Base-by-base conservation (phyloP, 208 protist genomes). In the Giardia duodenalis region DNA sequence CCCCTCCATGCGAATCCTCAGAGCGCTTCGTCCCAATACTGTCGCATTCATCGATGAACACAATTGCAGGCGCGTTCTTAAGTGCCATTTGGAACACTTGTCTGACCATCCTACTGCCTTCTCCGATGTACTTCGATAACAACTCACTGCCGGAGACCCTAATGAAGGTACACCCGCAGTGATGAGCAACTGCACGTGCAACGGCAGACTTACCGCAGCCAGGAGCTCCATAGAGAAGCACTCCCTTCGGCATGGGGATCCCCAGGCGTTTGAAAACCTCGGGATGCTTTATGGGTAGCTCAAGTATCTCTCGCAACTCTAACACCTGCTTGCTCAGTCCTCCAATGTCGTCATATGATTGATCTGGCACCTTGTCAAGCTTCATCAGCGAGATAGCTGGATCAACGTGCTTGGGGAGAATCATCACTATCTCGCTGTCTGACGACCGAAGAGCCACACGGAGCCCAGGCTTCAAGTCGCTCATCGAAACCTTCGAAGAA, bases 41-140 rank as follows among this genome's bases (percentile, higher is more conserved):
- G 95, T 99, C 99, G 94, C 99, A 99, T 94, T 99, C 99, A 94
- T 99, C 98, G 98, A 99, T 99, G 95, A 99, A 99, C 93, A 99
- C 99, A 93, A 99, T 99, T 0, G 98, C 99, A 3, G 98, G 98
- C 88, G 97, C 97, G 94, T 99, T 97, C 95, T 99, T 97, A 67
- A 95, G 95, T 0, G 98, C 98, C 98, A 99, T 99, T 48, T 99
- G 97, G 95, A 99, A 99, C 2, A 99, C 96, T 95, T 99, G 98
- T 47, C 92, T 39, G 86, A 99, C 98, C 97, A 99, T 99, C 67
- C 98, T 95, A 42, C 97, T 97, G 86, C 98, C 98, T 95, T 99
- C 98, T 92, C 99, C 98, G 94, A 99, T 99, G 96, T 99, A 99
- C 95, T 99, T 99, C 94, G 99, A 98, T 92, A 99, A 98, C 87